Conservation (phyloP, 2,329 filamentous ascomycete genomes). For the Xylaria sp. region DNA sequence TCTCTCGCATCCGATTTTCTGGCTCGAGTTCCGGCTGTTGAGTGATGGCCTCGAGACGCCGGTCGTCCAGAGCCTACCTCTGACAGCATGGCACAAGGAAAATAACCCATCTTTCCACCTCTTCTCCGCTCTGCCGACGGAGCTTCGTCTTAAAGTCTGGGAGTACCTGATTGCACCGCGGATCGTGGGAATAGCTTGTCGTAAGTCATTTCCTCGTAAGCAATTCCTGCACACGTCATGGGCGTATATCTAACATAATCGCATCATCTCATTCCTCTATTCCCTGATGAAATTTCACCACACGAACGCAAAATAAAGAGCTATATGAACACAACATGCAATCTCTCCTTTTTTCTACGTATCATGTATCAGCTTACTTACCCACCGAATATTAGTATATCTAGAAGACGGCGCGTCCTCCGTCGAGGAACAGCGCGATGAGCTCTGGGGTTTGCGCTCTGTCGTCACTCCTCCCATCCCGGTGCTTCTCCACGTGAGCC, state of each 20-base stretch:
- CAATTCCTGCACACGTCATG: slow-evolving; percentile 32
- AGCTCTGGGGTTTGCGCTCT: slow-evolving; percentile 28
- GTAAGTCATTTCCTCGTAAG: slow-evolving; percentile 39
- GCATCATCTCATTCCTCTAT: not conserved
- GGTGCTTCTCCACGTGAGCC: slow-evolving; percentile 51
- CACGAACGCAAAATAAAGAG: no score
- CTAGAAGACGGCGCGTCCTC: slow-evolving; percentile 15
- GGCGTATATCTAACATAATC: not conserved
- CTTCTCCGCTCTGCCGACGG: slow-evolving; percentile 51
- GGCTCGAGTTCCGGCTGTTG: slow-evolving; percentile 54
- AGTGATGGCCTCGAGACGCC: slow-evolving; percentile 46
- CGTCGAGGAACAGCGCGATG: slow-evolving; percentile 10
- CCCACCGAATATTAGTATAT: slow-evolving; percentile 6
- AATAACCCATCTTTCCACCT: slow-evolving; percentile 33
- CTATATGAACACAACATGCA: no score
- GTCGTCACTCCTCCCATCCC: slow-evolving; percentile 42
- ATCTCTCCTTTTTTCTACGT: no score
- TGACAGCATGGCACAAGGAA: slow-evolving; percentile 17
- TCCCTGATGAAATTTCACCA: not conserved
- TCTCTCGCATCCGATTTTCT: slow-evolving; percentile 40
- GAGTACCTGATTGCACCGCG: slow-evolving; percentile 51
- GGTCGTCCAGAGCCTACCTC: slow-evolving; percentile 23
- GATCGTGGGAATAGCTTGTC: slow-evolving; percentile 51
- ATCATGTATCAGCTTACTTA: no score
- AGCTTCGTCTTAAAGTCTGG: slow-evolving; percentile 58